Evolutionary conservation across 768 basidiomycete genomes (phyloP).

Genomic region (Mycena haematopus): DNA sequence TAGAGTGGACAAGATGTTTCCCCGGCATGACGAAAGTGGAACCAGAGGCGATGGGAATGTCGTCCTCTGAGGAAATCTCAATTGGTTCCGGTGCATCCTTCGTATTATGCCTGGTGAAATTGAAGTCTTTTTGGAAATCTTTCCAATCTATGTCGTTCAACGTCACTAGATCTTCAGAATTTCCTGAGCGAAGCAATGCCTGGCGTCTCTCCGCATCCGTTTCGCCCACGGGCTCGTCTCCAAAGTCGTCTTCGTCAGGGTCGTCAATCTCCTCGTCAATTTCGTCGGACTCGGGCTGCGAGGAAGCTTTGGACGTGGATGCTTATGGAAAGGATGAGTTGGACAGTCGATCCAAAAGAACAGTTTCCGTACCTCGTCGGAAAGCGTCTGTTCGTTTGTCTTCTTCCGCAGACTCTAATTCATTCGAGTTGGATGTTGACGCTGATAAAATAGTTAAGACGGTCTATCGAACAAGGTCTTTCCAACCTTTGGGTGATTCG

Average conservation of each 20-base stretch:
- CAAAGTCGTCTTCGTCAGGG: not conserved
- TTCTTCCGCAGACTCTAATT: slow-evolving; percentile 4
- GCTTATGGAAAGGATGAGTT: not conserved
- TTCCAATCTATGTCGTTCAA: slow-evolving; percentile 50
- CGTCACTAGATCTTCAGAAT: slow-evolving; percentile 48
- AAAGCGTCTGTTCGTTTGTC: not conserved
- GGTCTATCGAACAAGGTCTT: not conserved
- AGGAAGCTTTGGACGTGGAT: slow-evolving; percentile 4
- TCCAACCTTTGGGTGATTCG: slow-evolving; percentile 27
- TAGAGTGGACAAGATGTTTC: not conserved
- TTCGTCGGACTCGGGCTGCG: slow-evolving; percentile 5
- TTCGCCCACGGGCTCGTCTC: slow-evolving; percentile 44
- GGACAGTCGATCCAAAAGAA: not conserved
- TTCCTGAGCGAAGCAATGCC: slow-evolving; percentile 54
- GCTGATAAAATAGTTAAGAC: not conserved
- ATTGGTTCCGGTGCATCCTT: not conserved
- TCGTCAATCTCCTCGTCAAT: not conserved
- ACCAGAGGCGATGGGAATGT: slow-evolving; percentile 41
- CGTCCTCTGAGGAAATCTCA: slow-evolving; percentile 32
- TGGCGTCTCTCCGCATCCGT: slow-evolving; percentile 57
- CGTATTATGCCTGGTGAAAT: slow-evolving; percentile 39
- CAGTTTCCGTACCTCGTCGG: slow-evolving; percentile 24
- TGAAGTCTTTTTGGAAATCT: slow-evolving; percentile 59
- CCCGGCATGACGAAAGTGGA: slow-evolving; percentile 30
- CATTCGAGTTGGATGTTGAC: slow-evolving; percentile 5